A percentile compares a stretch with the other conserved stretches of the same genome.
phyloP scores from a whole-genome alignment of 176 grass and related monocot genomes.

The Musa itinerans region DNA sequence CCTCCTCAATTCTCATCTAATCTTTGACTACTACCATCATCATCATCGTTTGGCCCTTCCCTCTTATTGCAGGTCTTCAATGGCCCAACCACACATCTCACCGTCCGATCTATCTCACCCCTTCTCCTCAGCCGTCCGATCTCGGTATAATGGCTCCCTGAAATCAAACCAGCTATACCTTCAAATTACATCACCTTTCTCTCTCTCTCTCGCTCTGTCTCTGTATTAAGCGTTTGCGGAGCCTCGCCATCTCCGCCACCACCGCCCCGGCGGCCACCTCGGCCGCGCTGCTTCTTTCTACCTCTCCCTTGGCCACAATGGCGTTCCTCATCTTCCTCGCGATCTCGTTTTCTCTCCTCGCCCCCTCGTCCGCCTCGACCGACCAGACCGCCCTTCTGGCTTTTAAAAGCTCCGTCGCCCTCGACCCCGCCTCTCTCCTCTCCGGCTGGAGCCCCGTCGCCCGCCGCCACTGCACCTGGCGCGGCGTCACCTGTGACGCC shows the following conservation, averaged over 20 bases:
- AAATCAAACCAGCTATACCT: too few relatives aligned
- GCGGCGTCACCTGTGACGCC: constrained; percentile 41
- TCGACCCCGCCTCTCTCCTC: constrained; percentile 36
- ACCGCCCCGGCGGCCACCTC: background rate
- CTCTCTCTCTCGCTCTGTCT: background rate
- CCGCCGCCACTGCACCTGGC: constrained; percentile 35
- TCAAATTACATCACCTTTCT: too few relatives aligned
- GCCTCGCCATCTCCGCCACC: background rate
- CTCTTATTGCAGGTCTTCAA: background rate
- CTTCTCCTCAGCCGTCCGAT: background rate
- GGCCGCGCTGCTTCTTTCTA: background rate
- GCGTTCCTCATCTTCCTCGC: constrained; percentile 7
- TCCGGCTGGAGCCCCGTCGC: constrained; percentile 24
- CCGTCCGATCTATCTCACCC: background rate
- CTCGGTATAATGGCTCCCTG: background rate
- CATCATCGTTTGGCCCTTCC: background rate
- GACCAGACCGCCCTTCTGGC: constrained; percentile 36
- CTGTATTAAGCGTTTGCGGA: background rate
- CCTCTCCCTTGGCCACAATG: constrained; percentile 15
- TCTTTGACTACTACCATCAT: too few relatives aligned
- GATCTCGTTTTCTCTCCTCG: constrained; percentile 6
- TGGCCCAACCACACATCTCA: background rate
- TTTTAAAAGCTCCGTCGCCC: constrained; percentile 33
- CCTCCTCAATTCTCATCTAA: too few relatives aligned
- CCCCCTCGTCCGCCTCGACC: background rate